Base-by-base conservation (phyloP, 768 basidiomycete species). In the Tulasnella sp. region DNA sequence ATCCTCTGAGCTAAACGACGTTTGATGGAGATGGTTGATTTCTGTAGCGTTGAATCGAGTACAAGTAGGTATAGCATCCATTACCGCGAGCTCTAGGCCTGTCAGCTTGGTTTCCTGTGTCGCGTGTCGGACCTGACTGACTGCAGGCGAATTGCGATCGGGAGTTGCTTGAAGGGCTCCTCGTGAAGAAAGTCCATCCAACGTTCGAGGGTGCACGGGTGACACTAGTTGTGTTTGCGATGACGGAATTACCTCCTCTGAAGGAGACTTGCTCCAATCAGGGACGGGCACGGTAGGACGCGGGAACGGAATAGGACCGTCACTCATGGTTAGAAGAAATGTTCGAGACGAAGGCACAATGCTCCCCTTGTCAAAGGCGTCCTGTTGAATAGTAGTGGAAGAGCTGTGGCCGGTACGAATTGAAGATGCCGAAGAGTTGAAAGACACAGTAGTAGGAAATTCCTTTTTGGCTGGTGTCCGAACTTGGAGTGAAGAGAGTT, bases 161-260 rank as follows among this genome's bases (percentile, higher is more conserved):
- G 44, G 51, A 44, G 44, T n/a, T 11, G n/a, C 6, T 9, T 48
- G 44, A 23, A 1, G 3, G 20, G 51, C 39, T 3, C 23, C 3
- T 11, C 0, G n/a, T 32, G 39, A 44, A 35, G 13, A 3, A 55
- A 18, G 18, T 16, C 6, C 13, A 32, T 20, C 29, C 18, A 13
- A 48, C 3, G 29, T 32, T 67, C 9, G 57, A 76, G 57, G 37
- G 39, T 39, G 57, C 20, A 61, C 75, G 35, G 75, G 37, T 23
- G 75, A 39, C 20, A 70, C 37, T 57, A 76, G 75, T 70, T 76
- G 75, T 3, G 75, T 67, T 32, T 76, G 75, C 2, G 75, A 76
- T 9, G 75, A 76, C 18, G 75, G 75, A 6, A 76, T 57, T 37
- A 76, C 20, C 39, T 76, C 75, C 35, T 74, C 73, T 13, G 61